Evolutionary conservation across 2,329 filamentous ascomycete species (phyloP).

Genomic region (Bipolaris oryzae): DNA sequence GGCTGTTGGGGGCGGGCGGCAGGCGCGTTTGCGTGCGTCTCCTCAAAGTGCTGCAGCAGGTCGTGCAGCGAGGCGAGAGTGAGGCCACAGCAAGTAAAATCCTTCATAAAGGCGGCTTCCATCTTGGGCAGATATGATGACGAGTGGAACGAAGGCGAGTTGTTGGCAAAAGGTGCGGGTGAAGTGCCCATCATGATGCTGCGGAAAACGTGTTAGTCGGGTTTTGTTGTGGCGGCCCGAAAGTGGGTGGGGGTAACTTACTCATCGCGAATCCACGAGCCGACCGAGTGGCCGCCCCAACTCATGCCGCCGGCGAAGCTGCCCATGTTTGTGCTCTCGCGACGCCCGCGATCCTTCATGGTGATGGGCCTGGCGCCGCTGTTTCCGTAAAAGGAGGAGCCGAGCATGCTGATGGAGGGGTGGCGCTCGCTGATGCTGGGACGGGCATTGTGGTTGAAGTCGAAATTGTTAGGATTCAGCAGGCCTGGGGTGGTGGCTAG

Average conservation of each 20-base stretch:
- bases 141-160: conserved; percentile 95
- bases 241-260: conserved; percentile 61
- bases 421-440: conserved; percentile 54
- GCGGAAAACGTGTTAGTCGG: conserved; percentile 32
- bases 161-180: conserved; percentile 75
- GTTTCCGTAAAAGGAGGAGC: conserved; percentile 58
- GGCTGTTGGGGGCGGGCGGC: conserved; percentile 57
- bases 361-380: conserved; percentile 66
- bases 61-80: conserved; percentile 92
- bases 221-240: conserved; percentile 12
- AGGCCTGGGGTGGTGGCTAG: conserved; percentile 50
- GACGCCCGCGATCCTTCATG: conserved; percentile 61
- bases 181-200: conserved; percentile 98
- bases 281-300: conserved; percentile 95
- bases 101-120: conserved; percentile 96
- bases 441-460: conserved; percentile 38
- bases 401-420: conserved; percentile 59
- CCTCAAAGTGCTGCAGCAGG: conserved; percentile 94
- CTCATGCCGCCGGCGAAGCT: conserved; percentile 81
- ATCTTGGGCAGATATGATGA: conserved; percentile 96
- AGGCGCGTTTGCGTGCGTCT: conserved; percentile 80
- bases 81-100: conserved; percentile 93
- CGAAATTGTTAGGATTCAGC: conserved; percentile 44
- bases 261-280: conserved; percentile 98
- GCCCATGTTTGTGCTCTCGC: conserved; percentile 66